A percentile compares a stretch with the other conserved stretches of the same genome.
These are phyloP conservation scores for Myxozyma mucilagina DNA, from an alignment of 805 yeast genomes.

Conservation along the genomic window DNA sequence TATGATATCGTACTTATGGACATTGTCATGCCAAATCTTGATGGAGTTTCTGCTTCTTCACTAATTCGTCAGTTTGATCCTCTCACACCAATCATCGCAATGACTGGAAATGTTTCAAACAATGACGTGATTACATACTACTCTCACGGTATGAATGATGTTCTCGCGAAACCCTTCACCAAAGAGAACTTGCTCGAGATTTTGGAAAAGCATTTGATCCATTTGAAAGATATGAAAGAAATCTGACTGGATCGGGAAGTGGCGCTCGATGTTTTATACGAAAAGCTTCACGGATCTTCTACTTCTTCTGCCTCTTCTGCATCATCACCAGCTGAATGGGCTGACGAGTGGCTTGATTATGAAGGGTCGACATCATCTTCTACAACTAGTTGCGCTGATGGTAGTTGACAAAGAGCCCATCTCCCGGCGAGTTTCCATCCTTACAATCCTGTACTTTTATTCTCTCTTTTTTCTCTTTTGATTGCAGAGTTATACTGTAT, in stretches of 20 bases:
- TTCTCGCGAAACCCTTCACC: conserved; percentile 90
- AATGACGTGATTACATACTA: conserved; percentile 63
- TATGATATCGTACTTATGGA: conserved; percentile 61
- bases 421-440: neutral
- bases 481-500: neutral
- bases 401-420: too few relatives aligned
- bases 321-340: conserved; percentile 9
- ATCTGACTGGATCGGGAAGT: conserved; percentile 17
- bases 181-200: conserved; percentile 80
- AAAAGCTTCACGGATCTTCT: conserved; percentile 2
- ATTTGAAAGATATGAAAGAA: conserved; percentile 34
- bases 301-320: neutral
- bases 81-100: conserved; percentile 86
- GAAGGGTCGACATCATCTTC: neutral
- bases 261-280: conserved; percentile 6
- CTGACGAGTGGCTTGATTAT: conserved; percentile 9
- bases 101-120: conserved; percentile 88
- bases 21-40: conserved; percentile 56
- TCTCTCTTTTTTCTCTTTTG: neutral
- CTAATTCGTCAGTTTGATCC: conserved; percentile 82
- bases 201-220: conserved; percentile 54
- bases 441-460: neutral
- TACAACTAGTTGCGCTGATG: too few relatives aligned
- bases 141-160: conserved; percentile 68
- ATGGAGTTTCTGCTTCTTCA: conserved; percentile 81